These are phyloP conservation scores for Beauveria pseudobassiana DNA, from an alignment of 2,329 filamentous ascomycete species.

Conservation along the genomic window DNA sequence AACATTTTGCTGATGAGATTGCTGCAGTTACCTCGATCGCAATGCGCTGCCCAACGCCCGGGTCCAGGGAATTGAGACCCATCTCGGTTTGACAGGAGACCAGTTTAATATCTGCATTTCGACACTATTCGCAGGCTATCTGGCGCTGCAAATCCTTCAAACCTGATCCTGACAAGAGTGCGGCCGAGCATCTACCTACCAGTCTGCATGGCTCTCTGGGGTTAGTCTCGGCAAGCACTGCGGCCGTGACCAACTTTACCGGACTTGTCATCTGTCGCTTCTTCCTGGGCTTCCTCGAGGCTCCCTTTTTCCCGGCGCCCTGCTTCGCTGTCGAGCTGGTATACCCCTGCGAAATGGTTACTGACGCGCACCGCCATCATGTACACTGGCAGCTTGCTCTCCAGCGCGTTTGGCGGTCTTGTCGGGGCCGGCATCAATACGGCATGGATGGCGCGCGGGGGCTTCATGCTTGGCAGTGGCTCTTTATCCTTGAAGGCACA, in stretches of 20 bases:
- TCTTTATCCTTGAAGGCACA: conserved; percentile 49
- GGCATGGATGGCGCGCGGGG: conserved; percentile 33
- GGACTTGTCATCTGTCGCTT: conserved; percentile 39
- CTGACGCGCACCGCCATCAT: conserved; percentile 53
- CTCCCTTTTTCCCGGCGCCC: conserved; percentile 43
- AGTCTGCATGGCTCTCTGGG: conserved; percentile 35
- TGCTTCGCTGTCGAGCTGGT: conserved; percentile 40
- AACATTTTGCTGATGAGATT: neutral
- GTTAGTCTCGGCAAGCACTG: conserved; percentile 37
- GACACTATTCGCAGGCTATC: conserved; percentile 54
- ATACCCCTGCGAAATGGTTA: too few species aligned
- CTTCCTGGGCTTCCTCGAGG: conserved; percentile 37
- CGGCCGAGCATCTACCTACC: conserved; percentile 47
- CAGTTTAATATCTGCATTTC: conserved; percentile 54
- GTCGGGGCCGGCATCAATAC: conserved; percentile 42
- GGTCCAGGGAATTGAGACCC: conserved; percentile 50
- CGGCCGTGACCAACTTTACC: conserved; percentile 33
- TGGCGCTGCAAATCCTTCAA: conserved; percentile 55
- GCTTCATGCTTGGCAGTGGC: conserved; percentile 55
- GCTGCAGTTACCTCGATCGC: conserved; percentile 33
- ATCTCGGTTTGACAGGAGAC: conserved; percentile 44
- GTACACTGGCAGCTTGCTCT: conserved; percentile 49
- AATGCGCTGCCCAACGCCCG: conserved; percentile 31
- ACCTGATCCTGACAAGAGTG: conserved; percentile 47
- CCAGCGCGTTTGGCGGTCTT: conserved; percentile 44